Evolutionary conservation across 2,329 filamentous ascomycete species (phyloP), one percentile per base, ranked within the genome.

Genomic region (Zalaria sp.): DNA sequence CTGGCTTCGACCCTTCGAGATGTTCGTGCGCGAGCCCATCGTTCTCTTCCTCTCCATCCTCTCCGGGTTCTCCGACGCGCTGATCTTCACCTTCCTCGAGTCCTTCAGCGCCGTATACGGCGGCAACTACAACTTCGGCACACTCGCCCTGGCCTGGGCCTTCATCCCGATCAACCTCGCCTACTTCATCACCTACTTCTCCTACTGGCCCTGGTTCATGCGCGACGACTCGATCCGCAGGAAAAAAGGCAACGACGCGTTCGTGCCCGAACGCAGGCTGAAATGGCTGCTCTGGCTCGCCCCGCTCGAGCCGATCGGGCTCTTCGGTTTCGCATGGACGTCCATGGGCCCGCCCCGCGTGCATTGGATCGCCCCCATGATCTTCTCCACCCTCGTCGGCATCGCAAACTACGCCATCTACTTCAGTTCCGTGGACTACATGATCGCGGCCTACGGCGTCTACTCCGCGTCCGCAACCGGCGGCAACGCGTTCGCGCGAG

Each of bases 81-180:
- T 86, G 3, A 84, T 85, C 60, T 86, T 85, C 65, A 83, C 82
- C 67, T 83, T 81, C 56, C 75, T 85, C 41, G 78, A 85, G 56
- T 81, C 76, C 0, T 86, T 83, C 50, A 60, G 65, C 0, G 66
- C 83, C 2, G 80, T 86, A 2, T 82, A 83, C 51, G 37, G 37
- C 8, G 59, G 65, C 10, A 73, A 81, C 50, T 86, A 79, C 78
- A 53, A 61, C 36, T 85, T 85, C 49, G 60, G 60, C 25, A 67
- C 69, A 5, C 59, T 78, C 2, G 59, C 69, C 5, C 61, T 77
- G 2, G 78, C 77, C 0, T 63, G 82, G 25, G 59, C 73, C 0
- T 81, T 84, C 55, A 49, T 47, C 32, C 53, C 56, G 3, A 77
- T 84, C 35, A 69, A 79, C 25, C 48, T 83, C 25, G 80, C 79